Evolutionary conservation across 495 filamentous ascomycete species (phyloP), one percentile per base, ranked within the genome.

Genomic region (Collariella sp.): DNA sequence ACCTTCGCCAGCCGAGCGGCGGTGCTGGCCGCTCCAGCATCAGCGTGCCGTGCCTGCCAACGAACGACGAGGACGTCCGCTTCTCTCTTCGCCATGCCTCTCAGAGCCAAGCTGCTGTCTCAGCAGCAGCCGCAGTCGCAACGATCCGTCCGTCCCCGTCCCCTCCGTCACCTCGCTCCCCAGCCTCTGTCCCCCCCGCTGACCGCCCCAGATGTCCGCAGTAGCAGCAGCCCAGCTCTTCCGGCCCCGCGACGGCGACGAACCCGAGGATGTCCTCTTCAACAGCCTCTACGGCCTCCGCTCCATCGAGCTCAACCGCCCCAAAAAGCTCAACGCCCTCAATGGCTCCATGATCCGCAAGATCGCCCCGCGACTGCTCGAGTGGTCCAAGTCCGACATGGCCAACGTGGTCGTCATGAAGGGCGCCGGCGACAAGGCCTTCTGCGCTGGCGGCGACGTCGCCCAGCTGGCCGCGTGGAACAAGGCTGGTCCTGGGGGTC

Each of bases 391-490:
- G 67, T 97, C 91, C 34, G 82, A 93, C 62, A 75, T 98, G 62
- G 90, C 93, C 55, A 94, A 91, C 72, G 83, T 96, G 24, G 76
- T 98, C 58, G 81, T 98, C 70, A 83, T 98, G 56, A 93, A 94
- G 64, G 93, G 93, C 43, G 81, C 85, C 11, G 93, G 91, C 3
- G 67, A 79, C 3, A 87, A 80, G 69, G 89, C 91, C 13, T 86
- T 98, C 61, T 98, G 93, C 67, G 88, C 91, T 10, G 93, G 93
- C 54, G 93, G 93, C 39, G 93, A 98, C 67, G 89, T 98, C 15
- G 77, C 78, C 20, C 79, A 75, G 18, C 83, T 98, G 36, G 89
- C 88, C 11, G 31, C 77, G 45, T 79, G 81, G 65, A 96, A 94
- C 68, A 73, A 76, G 53, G 50, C 79, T 39, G 87, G 88, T 3